Evolutionary conservation across 2,329 filamentous ascomycete genomes (phyloP), one percentile per base, ranked within the genome.

Genomic region (Epichloe hybrida): DNA sequence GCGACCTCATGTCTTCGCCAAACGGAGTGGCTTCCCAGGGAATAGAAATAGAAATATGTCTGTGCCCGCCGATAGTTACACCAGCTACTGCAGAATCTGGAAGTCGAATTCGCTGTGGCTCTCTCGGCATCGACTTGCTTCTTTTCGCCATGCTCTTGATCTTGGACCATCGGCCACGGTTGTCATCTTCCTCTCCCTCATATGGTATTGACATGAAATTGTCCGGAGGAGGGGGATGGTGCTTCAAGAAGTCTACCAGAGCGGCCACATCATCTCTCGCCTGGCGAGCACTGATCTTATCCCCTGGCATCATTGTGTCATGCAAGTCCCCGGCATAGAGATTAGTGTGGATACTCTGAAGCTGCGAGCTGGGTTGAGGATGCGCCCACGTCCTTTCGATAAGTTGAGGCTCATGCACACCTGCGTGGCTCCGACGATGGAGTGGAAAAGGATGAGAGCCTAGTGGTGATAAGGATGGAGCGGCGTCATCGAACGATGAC

Each of bases 21-120:
- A 73, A 63, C 21, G 75, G 69, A 5, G 69, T 71, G 52, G 76
- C 65, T 55, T 77, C 70, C 12, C 73, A 53, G 1, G 79, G 78
- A 43, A 81, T 80, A 0, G 77, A 80, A 48, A 81, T 81, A 52
- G 77, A 76, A 55, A 82, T 80, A 56, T 81, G 74, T 4, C 75
- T 69, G 58, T 77, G 68, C 1, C 78, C 78, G 3, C 67, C 71
- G 6, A 62, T 73, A 0, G 77, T 81, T 37, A 64, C 73, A 7
- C 75, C 73, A 4, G 75, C 73, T 13, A 81, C 68, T 12, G 77
- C 76, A 23, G 73, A 73, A 58, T 81, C 77, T 8, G 77, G 77
- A 3, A 81, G 67, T 36, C 58, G 64, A 36, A 71, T 64, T 15
- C 61, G 65, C 34, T 60, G 59, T 27, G 59, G 62, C 8, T 54